Base-by-base conservation (phyloP, 2,329 filamentous ascomycete species). In the Penicillium sp. region DNA sequence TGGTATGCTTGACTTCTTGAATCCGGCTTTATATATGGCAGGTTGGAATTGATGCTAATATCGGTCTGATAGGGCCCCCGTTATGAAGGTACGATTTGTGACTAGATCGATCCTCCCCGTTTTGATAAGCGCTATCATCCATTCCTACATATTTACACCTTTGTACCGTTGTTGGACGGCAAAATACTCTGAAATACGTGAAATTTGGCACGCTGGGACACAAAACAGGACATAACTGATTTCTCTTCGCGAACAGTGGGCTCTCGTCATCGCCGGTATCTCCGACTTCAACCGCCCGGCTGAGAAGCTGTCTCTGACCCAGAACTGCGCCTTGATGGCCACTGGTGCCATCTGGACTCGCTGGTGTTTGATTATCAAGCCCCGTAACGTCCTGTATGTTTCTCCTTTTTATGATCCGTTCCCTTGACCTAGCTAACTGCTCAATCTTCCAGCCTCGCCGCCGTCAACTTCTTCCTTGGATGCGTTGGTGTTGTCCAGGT, bases 381-480 rank as follows among this genome's bases (percentile, higher is more conserved):
- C 95, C 58, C 88, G 87, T 79, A 99, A 99, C 83, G 81, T 92
- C 72, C 89, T 97, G 89, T 92, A 81, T 50, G 87, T 80, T 19
- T 22, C 43, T 27, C 40, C 6, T 5, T n/a, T n/a, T n/a, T n/a
- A 14, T 6, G 24, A 39, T 4, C 51, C 9, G 18, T 27, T 39
- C 6, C 14, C 19, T 13, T 6, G 7, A 53, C 39, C 16, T 50
- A 37, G 36, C 60, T 69, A 61, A 67, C 39, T 22, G 11, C 35
- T 41, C 22, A 41, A 19, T 46, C 2, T 16, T 53, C 11, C 62
- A 92, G 89, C 61, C 88, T 99, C 60, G 95, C 95, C 61, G 88
- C 92, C 56, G 95, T 98, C 75, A 99, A 99, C 86, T 97, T 97
- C 86, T 96, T 97, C 85, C 89, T 99, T 69, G 94, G 90, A 70